These are phyloP conservation scores for Suillus occidentalis DNA, from an alignment of 768 basidiomycete genomes.

Conservation along the genomic window DNA sequence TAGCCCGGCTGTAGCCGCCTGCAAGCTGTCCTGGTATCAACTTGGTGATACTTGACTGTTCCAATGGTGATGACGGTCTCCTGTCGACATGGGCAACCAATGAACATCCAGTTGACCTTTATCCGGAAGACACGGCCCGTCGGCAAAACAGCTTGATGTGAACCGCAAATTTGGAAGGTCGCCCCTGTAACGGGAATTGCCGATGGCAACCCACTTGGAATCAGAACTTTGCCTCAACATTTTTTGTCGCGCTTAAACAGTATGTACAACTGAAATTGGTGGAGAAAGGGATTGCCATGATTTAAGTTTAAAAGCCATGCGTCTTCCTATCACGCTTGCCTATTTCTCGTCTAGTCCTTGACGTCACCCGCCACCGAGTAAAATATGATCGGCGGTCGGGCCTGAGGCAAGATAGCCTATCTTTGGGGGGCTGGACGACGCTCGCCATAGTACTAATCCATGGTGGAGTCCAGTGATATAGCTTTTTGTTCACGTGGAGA, in stretches of 20 bases:
- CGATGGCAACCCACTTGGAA: neutral
- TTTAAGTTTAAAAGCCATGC: neutral
- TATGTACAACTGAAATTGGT: neutral
- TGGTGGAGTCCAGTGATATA: neutral
- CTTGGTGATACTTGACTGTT: neutral
- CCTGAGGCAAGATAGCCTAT: slow-evolving; percentile 5
- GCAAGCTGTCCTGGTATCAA: neutral
- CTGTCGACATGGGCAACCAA: neutral
- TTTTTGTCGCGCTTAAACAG: neutral
- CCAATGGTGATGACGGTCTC: neutral
- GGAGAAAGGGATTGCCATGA: neutral
- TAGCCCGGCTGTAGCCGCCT: neutral
- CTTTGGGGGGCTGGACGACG: neutral
- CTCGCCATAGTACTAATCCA: neutral
- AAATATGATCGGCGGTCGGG: slow-evolving; percentile 1
- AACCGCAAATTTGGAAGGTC: neutral
- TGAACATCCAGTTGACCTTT: neutral
- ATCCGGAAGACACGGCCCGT: slow-evolving; percentile 4
- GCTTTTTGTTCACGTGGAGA: neutral
- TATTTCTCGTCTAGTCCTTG: neutral
- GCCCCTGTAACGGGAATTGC: neutral
- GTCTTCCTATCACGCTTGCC: neutral
- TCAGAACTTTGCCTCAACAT: neutral
- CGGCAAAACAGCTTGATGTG: neutral
- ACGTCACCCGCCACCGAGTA: neutral